Evolutionary conservation across 2,329 filamentous ascomycete species (phyloP).

Genomic region (Fusarium metavorans): DNA sequence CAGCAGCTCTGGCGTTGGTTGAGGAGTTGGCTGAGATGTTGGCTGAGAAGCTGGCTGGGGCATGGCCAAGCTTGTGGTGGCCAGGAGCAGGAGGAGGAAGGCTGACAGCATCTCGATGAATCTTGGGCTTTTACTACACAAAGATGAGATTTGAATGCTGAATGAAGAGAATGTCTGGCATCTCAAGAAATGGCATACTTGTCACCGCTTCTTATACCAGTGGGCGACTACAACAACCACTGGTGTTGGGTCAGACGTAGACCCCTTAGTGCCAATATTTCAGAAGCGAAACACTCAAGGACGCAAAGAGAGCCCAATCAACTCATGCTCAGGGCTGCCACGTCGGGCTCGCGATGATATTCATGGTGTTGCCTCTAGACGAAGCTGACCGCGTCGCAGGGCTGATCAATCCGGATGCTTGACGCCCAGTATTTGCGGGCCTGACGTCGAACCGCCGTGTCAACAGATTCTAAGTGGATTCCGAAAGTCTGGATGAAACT

Average conservation of each 20-base stretch:
- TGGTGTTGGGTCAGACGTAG: rapidly evolving
- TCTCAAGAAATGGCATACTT: not conserved
- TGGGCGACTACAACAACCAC: not conserved
- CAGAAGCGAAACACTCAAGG: not conserved
- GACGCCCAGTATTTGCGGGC: not conserved
- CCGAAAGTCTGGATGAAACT: not conserved
- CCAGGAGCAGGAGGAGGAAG: not conserved
- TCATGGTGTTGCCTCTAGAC: not conserved
- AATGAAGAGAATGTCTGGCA: not conserved
- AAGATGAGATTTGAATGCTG: rapidly evolving
- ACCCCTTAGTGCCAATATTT: not conserved
- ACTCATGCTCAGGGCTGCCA: not conserved
- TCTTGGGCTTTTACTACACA: not conserved
- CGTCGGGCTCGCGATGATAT: not conserved
- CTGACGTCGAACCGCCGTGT: not conserved
- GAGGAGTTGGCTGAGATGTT: not conserved
- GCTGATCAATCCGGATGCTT: not conserved
- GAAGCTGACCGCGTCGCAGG: not conserved
- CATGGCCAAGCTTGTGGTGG: not conserved
- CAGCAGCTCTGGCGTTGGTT: not conserved
- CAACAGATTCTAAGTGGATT: not conserved
- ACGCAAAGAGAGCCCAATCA: not conserved
- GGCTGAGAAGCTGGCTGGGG: not conserved
- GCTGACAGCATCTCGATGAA: not conserved
- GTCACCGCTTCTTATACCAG: not conserved